phyloP scores from a whole-genome alignment of 257 asterid species.

The Lithospermum erythrorhizon region DNA sequence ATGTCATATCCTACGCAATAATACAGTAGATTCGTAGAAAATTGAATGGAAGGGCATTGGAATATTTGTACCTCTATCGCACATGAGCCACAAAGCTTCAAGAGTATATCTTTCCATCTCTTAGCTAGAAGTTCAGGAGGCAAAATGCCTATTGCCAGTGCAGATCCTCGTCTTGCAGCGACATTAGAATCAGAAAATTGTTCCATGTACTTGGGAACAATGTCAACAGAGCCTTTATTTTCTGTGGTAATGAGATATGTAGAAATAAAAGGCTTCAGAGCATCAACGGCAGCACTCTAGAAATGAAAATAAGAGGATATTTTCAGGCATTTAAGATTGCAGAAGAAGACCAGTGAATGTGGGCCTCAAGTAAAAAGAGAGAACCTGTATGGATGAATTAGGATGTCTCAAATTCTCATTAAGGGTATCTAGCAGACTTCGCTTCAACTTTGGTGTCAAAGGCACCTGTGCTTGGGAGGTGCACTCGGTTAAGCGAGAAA shows the following conservation, averaged over 20 bases:
- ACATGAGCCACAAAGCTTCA: conserved; percentile 61
- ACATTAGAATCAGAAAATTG: conserved; percentile 78
- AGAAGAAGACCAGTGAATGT: conserved; percentile 10
- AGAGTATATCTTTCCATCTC: conserved; percentile 57
- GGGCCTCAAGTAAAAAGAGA: conserved; percentile 8
- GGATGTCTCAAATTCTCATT: conserved; percentile 94
- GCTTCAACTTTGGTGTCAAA: conserved; percentile 51
- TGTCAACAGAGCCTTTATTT: conserved; percentile 35
- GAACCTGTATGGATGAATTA: conserved; percentile 80
- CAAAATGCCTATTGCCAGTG: conserved; percentile 76
- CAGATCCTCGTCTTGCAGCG: conserved; percentile 93
- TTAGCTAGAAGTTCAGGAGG: conserved; percentile 59
- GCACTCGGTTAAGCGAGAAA: conserved; percentile 86
- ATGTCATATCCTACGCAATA: conserved; percentile 12
- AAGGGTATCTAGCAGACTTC: conserved; percentile 69
- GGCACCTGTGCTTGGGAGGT: conserved; percentile 49
- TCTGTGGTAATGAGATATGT: conserved; percentile 42
- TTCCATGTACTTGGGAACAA: conserved; percentile 55
- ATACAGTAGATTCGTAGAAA: not conserved
- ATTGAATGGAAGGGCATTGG: conserved; percentile 15
- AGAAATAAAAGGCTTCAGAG: conserved; percentile 51
- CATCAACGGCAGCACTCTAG: conserved; percentile 72
- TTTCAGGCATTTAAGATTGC: conserved; percentile 9
- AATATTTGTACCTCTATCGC: conserved; percentile 59
- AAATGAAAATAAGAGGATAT: conserved; percentile 17